These are phyloP conservation scores for Saccharomycopsis schoenii DNA, from an alignment of 805 yeast species.

Conservation along the genomic window DNA sequence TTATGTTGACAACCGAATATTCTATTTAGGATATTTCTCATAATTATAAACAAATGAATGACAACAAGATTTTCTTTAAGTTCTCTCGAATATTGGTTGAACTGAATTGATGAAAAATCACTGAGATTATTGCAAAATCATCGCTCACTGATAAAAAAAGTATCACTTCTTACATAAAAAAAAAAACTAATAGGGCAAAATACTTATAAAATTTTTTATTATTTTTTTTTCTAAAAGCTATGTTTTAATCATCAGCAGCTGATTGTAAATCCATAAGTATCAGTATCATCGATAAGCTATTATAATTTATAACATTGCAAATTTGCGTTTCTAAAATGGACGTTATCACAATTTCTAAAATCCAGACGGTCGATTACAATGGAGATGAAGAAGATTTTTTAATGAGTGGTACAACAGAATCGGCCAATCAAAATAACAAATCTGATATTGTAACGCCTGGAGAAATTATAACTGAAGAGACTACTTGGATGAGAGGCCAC, in stretches of 20 bases:
- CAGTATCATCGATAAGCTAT: too few relatives aligned
- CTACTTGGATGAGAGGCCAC: slow-evolving; percentile 97
- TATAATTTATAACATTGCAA: too few relatives aligned
- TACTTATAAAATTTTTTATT: background rate
- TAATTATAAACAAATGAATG: background rate
- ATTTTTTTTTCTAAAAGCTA: background rate
- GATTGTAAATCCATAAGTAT: too few relatives aligned
- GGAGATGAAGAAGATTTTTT: slow-evolving; percentile 26
- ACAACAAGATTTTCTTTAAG: background rate
- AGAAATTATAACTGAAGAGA: slow-evolving; percentile 89
- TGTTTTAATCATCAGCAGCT: too few relatives aligned
- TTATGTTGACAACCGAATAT: background rate
- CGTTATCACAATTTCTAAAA: slow-evolving; percentile 14
- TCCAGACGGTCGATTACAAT: slow-evolving; percentile 20
- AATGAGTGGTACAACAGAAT: slow-evolving; percentile 21
- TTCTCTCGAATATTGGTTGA: background rate
- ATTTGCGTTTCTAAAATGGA: slow-evolving; percentile 9
- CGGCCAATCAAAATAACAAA: background rate
- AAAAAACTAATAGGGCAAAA: background rate
- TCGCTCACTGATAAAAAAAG: background rate
- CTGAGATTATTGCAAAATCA: background rate
- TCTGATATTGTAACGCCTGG: slow-evolving; percentile 81
- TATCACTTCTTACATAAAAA: background rate
- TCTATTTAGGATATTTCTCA: background rate
- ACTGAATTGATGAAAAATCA: background rate